These are phyloP conservation scores for Suillus placidus DNA, from an alignment of 768 basidiomycete genomes.

Conservation along the genomic window DNA sequence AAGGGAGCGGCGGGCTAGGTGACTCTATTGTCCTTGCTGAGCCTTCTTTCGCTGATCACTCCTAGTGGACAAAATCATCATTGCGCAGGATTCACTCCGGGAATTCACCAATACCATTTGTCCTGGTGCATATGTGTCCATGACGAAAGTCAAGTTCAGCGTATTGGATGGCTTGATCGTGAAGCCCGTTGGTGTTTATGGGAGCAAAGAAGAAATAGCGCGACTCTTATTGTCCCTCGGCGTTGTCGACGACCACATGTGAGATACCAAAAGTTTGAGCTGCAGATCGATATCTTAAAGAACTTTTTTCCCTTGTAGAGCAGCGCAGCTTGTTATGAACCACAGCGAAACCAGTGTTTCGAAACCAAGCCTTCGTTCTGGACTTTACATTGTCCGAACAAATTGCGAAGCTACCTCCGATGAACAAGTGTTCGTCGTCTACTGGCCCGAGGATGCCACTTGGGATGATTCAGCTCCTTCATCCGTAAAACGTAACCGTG, in stretches of 20 bases:
- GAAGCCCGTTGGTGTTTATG: conserved; percentile 60
- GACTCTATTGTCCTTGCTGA: conserved; percentile 9
- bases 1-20: conserved; percentile 56
- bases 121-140: conserved; percentile 54
- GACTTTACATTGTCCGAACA: conserved; percentile 45
- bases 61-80: conserved; percentile 65
- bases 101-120: conserved; percentile 49
- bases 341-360: neutral
- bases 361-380: conserved; percentile 45
- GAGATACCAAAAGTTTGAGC: conserved; percentile 21
- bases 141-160: conserved; percentile 61
- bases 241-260: conserved; percentile 45
- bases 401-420: conserved; percentile 5
- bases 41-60: neutral
- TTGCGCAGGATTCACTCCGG: conserved; percentile 51
- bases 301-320: neutral
- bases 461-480: conserved; percentile 54
- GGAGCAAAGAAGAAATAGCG: conserved; percentile 53
- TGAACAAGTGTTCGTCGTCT: conserved; percentile 49
- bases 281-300: neutral
- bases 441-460: conserved; percentile 64
- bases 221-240: conserved; percentile 42
- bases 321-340: conserved; percentile 11
- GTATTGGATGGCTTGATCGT: conserved; percentile 48
- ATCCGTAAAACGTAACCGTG: conserved; percentile 52